Evolutionary conservation across 2,329 filamentous ascomycete genomes (phyloP).

Genomic region (Colletotrichum sp.): DNA sequence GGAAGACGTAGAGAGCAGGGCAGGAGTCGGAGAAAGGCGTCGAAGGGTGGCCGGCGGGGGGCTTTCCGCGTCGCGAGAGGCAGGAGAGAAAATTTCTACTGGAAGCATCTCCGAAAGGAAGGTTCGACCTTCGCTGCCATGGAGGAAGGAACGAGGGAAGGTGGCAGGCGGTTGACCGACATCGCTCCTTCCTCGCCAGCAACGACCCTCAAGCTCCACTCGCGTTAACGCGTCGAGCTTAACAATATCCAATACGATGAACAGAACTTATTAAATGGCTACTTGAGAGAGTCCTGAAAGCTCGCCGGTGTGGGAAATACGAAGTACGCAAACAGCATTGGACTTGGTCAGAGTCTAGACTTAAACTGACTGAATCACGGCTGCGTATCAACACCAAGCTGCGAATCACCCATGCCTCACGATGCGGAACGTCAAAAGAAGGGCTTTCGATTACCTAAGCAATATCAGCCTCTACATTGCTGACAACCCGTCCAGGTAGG

Average conservation of each 20-base stretch:
- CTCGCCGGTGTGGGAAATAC: neutral
- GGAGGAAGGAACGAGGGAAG: neutral
- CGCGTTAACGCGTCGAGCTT: neutral
- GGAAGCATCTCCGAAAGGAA: neutral
- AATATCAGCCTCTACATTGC: neutral
- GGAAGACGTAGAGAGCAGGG: neutral
- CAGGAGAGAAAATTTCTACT: neutral
- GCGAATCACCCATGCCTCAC: neutral
- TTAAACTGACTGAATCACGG: neutral
- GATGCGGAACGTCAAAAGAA: neutral
- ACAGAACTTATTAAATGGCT: neutral
- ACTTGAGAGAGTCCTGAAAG: neutral
- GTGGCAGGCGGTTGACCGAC: neutral
- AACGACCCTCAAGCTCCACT: neutral
- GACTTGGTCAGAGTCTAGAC: neutral
- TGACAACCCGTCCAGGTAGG: neutral
- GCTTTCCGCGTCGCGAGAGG: neutral
- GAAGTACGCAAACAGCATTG: neutral
- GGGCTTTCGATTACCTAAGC: neutral
- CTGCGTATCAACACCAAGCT: neutral
- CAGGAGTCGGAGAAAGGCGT: neutral
- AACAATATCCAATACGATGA: fast-evolving
- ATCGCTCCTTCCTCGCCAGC: neutral
- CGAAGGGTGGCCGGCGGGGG: fast-evolving
- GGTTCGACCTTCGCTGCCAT: neutral